These are phyloP conservation scores for Gossypium ekmanianum DNA, from an alignment of 345 rosid genomes.

Conservation along the genomic window DNA sequence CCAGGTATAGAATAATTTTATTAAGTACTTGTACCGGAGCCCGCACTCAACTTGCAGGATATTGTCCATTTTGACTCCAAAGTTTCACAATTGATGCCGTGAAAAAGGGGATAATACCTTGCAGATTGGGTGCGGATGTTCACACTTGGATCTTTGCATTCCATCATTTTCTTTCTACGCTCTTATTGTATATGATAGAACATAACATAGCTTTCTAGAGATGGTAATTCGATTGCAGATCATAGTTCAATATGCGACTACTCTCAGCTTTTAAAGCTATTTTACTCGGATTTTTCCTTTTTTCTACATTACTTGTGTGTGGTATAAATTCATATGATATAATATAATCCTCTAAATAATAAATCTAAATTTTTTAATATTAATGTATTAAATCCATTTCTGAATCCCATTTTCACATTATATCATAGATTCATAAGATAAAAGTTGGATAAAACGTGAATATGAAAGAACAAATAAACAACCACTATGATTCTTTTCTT, in stretches of 20 bases:
- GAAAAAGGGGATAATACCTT: background rate
- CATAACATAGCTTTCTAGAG: conserved; percentile 2
- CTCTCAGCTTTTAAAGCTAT: background rate
- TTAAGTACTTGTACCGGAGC: background rate
- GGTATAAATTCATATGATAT: too few species aligned
- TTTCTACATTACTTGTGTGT: too few species aligned
- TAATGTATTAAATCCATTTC: too few species aligned
- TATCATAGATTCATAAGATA: too few species aligned
- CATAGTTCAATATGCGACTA: background rate
- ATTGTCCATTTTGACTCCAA: background rate
- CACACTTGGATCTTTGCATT: conserved; percentile 6
- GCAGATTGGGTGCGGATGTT: background rate
- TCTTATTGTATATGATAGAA: conserved; percentile 22
- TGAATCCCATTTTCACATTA: too few species aligned
- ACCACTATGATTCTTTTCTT: too few species aligned
- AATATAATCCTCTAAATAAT: too few species aligned
- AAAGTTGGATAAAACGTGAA: too few species aligned
- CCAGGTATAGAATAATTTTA: conserved; percentile 37
- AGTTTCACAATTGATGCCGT: background rate
- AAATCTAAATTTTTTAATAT: too few species aligned
- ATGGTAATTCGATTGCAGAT: conserved; percentile 41
- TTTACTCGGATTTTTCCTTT: too few species aligned
- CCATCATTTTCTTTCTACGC: background rate
- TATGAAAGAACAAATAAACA: too few species aligned
- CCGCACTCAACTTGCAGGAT: background rate